Evolutionary conservation across 495 filamentous ascomycete species (phyloP).

Genomic region (Daldinia decipiens): DNA sequence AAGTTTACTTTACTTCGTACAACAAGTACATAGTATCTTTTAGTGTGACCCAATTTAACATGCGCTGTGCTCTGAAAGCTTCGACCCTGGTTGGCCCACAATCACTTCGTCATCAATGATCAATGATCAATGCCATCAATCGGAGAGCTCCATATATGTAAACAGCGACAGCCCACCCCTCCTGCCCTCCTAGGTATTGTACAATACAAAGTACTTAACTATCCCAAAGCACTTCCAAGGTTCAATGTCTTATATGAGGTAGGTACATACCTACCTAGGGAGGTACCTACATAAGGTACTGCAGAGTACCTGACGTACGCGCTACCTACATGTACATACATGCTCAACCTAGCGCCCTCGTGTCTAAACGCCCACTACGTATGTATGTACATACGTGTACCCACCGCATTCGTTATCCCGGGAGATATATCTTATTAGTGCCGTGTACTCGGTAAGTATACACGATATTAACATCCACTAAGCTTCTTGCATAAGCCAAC

Average conservation of each 20-base stretch:
- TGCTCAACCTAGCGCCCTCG: background rate
- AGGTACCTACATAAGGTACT: no score
- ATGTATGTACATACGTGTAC: conserved; percentile 29
- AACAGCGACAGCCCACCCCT: background rate
- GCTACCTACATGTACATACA: background rate
- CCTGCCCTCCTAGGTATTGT: no score
- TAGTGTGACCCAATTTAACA: conserved; percentile 43
- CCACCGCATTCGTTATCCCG: conserved; percentile 34
- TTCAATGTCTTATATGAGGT: no score
- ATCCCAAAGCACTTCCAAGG: no score
- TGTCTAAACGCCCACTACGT: conserved; percentile 3
- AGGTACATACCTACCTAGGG: no score
- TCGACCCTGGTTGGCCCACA: conserved; percentile 38
- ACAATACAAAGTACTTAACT: no score
- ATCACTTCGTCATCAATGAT: conserved; percentile 36
- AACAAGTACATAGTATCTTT: conserved; percentile 14
- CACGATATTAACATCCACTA: background rate
- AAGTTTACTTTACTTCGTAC: conserved; percentile 27
- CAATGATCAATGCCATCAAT: conserved; percentile 34
- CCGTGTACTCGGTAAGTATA: conserved; percentile 8
- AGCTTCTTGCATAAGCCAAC: background rate
- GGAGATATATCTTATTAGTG: background rate
- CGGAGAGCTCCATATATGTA: background rate
- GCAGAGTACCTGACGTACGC: conserved; percentile 1
- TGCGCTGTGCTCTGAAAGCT: conserved; percentile 38